phyloP scores from a whole-genome alignment of 495 filamentous ascomycete genomes.

The Cudoniella acicularis region DNA sequence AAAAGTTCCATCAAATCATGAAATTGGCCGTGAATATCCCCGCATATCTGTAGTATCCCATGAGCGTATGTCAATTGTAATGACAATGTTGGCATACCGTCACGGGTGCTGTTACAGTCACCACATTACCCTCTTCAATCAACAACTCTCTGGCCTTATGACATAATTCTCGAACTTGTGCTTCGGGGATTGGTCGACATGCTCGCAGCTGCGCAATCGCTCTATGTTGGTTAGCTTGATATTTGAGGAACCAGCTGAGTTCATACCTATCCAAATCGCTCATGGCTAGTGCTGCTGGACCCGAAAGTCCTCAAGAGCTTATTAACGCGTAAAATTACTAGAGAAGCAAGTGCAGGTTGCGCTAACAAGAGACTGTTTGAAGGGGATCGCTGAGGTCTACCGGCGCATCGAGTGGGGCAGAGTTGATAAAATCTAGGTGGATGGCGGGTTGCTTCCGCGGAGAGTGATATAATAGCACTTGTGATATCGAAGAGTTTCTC shows the following conservation, averaged over 20 bases:
- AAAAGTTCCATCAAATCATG: conserved; percentile 99
- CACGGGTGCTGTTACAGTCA: conserved; percentile 91
- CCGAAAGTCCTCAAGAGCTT: background rate
- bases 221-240: conserved; percentile 40
- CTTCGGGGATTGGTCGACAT: conserved; percentile 94
- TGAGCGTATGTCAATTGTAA: conserved; percentile 4
- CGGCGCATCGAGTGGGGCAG: conserved; percentile 20
- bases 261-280: conserved; percentile 81
- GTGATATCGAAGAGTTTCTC: background rate
- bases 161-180: conserved; percentile 91
- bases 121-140: conserved; percentile 97
- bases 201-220: conserved; percentile 91
- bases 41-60: conserved; percentile 66
- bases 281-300: conserved; percentile 47
- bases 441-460: too few relatives aligned
- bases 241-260: background rate
- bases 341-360: background rate
- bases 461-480: too few relatives aligned
- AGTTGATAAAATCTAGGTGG: too few relatives aligned
- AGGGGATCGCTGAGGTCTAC: background rate
- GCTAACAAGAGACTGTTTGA: background rate
- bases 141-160: conserved; percentile 96
- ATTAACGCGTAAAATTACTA: background rate
- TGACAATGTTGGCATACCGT: conserved; percentile 50
- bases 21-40: conserved; percentile 98